A percentile compares a stretch with the other conserved stretches of the same genome.
phyloP scores from a whole-genome alignment of 768 basidiomycete genomes.

The Suillus variegatus region DNA sequence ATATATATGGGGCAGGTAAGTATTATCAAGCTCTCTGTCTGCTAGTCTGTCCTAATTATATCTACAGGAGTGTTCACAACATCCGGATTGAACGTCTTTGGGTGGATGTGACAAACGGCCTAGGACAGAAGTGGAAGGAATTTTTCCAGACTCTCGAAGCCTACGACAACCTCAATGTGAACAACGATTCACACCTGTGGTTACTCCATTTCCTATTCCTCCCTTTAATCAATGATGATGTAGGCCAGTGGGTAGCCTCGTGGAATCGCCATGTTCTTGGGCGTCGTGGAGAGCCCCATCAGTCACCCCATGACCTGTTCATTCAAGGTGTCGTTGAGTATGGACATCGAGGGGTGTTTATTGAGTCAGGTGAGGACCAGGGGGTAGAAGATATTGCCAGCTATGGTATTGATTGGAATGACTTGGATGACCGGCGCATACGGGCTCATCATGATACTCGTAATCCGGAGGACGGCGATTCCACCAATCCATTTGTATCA shows the following conservation, averaged over 20 bases:
- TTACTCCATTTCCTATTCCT: conserved; percentile 45
- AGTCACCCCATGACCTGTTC: not conserved
- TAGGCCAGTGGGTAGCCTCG: conserved; percentile 29
- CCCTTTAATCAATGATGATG: conserved; percentile 36
- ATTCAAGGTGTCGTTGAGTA: not conserved
- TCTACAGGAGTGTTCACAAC: conserved; percentile 24
- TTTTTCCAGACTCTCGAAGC: conserved; percentile 42
- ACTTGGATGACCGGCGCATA: not conserved
- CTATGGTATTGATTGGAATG: conserved; percentile 3
- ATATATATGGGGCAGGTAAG: conserved; percentile 41
- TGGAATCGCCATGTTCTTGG: conserved; percentile 41
- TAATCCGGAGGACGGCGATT: not conserved
- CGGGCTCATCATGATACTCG: not conserved
- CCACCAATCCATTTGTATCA: not conserved
- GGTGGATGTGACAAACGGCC: conserved; percentile 43
- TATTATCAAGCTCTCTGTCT: not conserved
- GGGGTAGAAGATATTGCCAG: not conserved
- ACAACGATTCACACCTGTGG: conserved; percentile 40
- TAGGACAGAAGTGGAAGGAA: conserved; percentile 40
- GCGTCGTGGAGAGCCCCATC: not conserved
- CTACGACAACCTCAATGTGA: conserved; percentile 34
- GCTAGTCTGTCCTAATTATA: not conserved
- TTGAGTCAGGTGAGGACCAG: not conserved
- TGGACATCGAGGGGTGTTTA: not conserved
- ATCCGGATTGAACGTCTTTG: conserved; percentile 44